Conservation (phyloP, 2,329 filamentous ascomycete genomes). For the Boeremia lycopersici region DNA sequence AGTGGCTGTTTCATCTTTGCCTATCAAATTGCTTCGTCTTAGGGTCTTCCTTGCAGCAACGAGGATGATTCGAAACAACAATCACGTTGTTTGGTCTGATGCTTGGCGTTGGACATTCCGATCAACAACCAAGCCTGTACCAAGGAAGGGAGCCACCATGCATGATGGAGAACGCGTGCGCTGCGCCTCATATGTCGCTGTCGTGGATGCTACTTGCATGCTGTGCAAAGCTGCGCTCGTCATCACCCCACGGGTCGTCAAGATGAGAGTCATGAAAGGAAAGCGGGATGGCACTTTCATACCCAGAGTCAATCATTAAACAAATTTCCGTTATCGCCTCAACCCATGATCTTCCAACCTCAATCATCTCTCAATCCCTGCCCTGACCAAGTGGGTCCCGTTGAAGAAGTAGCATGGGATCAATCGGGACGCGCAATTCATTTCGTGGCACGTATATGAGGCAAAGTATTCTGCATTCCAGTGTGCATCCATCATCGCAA, state of each 20-base stretch:
- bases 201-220: not conserved
- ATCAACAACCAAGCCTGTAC: slow-evolving; percentile 1
- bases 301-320: slow-evolving; percentile 14
- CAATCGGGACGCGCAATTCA: slow-evolving; percentile 11
- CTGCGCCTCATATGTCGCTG: not conserved
- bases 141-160: slow-evolving; percentile 3
- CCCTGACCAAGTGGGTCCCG: slow-evolving; percentile 7
- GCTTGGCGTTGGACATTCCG: slow-evolving; percentile 6
- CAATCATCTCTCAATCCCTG: slow-evolving; percentile 5
- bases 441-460: slow-evolving; percentile 16
- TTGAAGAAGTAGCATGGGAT: slow-evolving; percentile 2
- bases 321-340: slow-evolving; percentile 25
- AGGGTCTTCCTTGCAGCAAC: slow-evolving; percentile 8
- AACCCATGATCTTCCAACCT: slow-evolving; percentile 7
- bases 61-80: slow-evolving; percentile 5
- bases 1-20: slow-evolving; percentile 6
- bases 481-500: slow-evolving; percentile 6
- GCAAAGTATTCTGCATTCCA: slow-evolving; percentile 5
- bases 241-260: not conserved
- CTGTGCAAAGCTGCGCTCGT: slow-evolving; percentile 1
- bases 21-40: slow-evolving; percentile 11
- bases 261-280: slow-evolving; percentile 2
- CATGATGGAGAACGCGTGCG: not conserved
- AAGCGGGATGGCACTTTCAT: slow-evolving; percentile 10
- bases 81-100: slow-evolving; percentile 4